Evolutionary conservation across 2,329 filamentous ascomycete genomes (phyloP).

Genomic region (Colletotrichum cereale): DNA sequence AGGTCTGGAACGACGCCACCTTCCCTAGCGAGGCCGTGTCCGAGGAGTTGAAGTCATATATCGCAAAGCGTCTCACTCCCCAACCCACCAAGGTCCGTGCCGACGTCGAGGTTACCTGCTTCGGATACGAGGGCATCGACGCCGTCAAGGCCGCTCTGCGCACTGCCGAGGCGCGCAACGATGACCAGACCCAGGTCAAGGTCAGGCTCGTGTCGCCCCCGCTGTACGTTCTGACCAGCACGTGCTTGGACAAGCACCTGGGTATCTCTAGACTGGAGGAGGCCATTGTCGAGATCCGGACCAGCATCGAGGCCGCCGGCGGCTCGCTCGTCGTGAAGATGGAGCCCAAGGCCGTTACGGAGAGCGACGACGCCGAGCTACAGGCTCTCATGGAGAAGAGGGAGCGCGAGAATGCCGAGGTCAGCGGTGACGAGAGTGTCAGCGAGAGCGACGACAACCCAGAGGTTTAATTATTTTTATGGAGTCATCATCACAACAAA

Average conservation of each 20-base stretch:
- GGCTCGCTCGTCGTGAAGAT: constrained; percentile 93
- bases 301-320: constrained; percentile 81
- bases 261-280: constrained; percentile 89
- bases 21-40: constrained; percentile 89
- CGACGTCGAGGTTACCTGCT: constrained; percentile 96
- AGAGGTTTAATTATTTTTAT: constrained; percentile 52
- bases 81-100: constrained; percentile 99
- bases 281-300: constrained; percentile 88
- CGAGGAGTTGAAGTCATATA: constrained; percentile 93
- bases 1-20: constrained; percentile 92
- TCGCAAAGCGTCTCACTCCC: constrained; percentile 95
- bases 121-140: constrained; percentile 97
- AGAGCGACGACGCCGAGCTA: constrained; percentile 96
- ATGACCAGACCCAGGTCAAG: constrained; percentile 93
- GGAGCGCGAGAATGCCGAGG: constrained; percentile 96
- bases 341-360: constrained; percentile 98
- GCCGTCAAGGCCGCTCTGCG: constrained; percentile 94
- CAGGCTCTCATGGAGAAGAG: constrained; percentile 99
- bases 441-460: constrained; percentile 92
- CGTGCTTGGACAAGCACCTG: constrained; percentile 90
- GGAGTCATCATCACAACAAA: constrained; percentile 29
- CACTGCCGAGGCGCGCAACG: constrained; percentile 93
- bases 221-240: constrained; percentile 94
- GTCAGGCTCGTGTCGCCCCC: constrained; percentile 98
- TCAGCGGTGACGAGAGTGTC: constrained; percentile 96